Evolutionary conservation across 2,329 filamentous ascomycete species (phyloP).

Genomic region (Fusarium sp.): DNA sequence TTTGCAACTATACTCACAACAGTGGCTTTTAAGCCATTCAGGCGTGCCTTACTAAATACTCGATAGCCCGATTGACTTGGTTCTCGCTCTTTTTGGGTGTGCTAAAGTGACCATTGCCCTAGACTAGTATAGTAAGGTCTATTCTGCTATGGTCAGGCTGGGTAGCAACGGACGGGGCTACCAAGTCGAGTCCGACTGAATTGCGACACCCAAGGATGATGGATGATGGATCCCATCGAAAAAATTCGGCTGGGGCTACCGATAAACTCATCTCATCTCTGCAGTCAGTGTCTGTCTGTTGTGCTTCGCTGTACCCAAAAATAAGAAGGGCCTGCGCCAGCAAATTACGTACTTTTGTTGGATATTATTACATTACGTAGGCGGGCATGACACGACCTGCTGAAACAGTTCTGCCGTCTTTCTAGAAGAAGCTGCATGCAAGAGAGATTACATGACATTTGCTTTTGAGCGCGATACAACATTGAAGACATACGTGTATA

Average conservation of each 20-base stretch:
- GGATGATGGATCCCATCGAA: not conserved
- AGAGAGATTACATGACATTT: conserved; percentile 15
- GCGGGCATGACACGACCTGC: not conserved
- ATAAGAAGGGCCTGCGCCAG: conserved; percentile 14
- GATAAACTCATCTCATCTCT: conserved; percentile 15
- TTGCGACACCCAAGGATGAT: conserved; percentile 18
- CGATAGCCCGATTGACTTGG: conserved; percentile 12
- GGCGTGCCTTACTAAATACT: conserved; percentile 22
- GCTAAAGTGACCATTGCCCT: not conserved
- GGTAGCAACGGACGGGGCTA: conserved; percentile 16
- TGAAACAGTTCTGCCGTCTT: conserved; percentile 44
- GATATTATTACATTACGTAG: conserved; percentile 2
- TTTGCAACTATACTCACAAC: not conserved
- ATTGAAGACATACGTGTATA: not conserved
- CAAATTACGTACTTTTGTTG: conserved; percentile 31
- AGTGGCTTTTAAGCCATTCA: conserved; percentile 17
- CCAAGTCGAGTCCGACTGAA: conserved; percentile 11
- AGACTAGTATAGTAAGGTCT: not conserved
- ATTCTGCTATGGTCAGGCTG: conserved; percentile 2
- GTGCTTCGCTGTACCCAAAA: conserved; percentile 10
- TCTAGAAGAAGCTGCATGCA: conserved; percentile 44
- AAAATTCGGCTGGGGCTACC: conserved; percentile 6
- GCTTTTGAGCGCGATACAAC: not conserved
- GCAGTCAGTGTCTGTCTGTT: not conserved
- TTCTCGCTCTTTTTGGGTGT: conserved; percentile 7